Percentiles rank a stretch among this genome's conserved stretches.
phyloP scores from a whole-genome alignment of 345 rosid genomes.

The Ceriops tagal region DNA sequence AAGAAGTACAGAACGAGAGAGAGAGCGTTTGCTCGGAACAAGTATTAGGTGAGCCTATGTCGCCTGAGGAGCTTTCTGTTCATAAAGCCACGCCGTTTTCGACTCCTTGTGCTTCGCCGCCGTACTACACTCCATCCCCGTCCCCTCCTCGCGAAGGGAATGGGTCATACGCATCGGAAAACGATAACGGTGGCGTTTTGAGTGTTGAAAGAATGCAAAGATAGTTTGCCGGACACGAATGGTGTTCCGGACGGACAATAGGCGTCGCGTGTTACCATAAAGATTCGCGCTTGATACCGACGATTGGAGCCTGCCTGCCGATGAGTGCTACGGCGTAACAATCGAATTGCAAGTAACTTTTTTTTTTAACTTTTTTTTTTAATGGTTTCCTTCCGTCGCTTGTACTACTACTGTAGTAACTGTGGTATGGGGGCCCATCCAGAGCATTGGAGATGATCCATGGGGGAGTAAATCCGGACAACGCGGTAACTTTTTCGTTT shows the following conservation, averaged over 20 bases:
- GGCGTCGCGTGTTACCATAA: conserved; percentile 1
- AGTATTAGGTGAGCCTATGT: not conserved
- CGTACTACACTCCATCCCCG: conserved; percentile 53
- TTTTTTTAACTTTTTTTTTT: not conserved
- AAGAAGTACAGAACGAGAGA: not conserved
- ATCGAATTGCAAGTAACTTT: not conserved
- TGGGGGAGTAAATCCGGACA: too few relatives aligned
- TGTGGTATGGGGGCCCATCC: not conserved
- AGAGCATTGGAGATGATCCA: not conserved
- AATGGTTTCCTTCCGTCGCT: not conserved
- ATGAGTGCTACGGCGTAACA: conserved; percentile 1
- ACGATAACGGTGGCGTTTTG: not conserved
- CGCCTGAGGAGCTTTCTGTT: conserved; percentile 6
- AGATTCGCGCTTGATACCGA: not conserved
- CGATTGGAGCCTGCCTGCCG: not conserved
- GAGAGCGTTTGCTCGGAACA: not conserved
- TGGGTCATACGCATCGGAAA: not conserved
- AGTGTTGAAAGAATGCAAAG: not conserved
- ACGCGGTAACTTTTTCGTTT: too few relatives aligned
- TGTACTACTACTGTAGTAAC: too few relatives aligned
- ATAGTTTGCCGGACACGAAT: too few relatives aligned
- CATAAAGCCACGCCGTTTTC: conserved; percentile 57
- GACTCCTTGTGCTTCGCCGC: conserved; percentile 65
- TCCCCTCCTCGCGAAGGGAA: conserved; percentile 41
- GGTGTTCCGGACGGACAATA: not conserved